Percentiles rank a stretch among this genome's conserved stretches.
These are phyloP conservation scores for Fusarium armeniacum DNA, from an alignment of 2,329 filamentous ascomycete genomes.

Conservation along the genomic window DNA sequence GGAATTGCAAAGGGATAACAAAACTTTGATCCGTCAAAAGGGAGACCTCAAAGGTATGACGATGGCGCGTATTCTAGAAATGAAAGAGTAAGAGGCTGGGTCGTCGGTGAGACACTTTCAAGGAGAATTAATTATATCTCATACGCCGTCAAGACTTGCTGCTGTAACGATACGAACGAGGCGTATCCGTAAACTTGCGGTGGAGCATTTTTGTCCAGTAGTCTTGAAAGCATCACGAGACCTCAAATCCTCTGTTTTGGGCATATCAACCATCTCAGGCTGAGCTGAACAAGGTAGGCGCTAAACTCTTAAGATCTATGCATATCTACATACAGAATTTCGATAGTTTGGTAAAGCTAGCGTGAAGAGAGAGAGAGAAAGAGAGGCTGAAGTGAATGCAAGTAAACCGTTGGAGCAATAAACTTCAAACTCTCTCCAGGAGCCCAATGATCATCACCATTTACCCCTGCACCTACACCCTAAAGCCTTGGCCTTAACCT, in stretches of 20 bases:
- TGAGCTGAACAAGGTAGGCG: conserved; percentile 30
- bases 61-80: conserved; percentile 35
- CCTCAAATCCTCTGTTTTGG: neutral
- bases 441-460: conserved; percentile 9
- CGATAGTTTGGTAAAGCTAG: conserved; percentile 38
- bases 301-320: conserved; percentile 28
- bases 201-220: neutral
- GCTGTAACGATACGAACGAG: conserved; percentile 36
- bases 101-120: conserved; percentile 33
- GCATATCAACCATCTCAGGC: conserved; percentile 6
- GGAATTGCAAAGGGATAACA: conserved; percentile 36
- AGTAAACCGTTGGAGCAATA: conserved; percentile 13
- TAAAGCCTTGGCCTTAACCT: conserved; percentile 14
- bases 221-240: conserved; percentile 17
- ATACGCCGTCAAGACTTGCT: conserved; percentile 17
- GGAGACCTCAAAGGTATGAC: conserved; percentile 37
- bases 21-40: conserved; percentile 25
- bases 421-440: conserved; percentile 10
- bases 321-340: conserved; percentile 17
- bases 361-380: conserved; percentile 13
- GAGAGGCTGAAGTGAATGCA: conserved; percentile 1
- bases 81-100: conserved; percentile 41
- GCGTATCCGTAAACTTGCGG: conserved; percentile 8
- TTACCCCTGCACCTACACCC: conserved; percentile 3
- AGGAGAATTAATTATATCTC: conserved; percentile 27